Evolutionary conservation across 2,329 filamentous ascomycete genomes (phyloP).

Genomic region (Xylaria sp.): DNA sequence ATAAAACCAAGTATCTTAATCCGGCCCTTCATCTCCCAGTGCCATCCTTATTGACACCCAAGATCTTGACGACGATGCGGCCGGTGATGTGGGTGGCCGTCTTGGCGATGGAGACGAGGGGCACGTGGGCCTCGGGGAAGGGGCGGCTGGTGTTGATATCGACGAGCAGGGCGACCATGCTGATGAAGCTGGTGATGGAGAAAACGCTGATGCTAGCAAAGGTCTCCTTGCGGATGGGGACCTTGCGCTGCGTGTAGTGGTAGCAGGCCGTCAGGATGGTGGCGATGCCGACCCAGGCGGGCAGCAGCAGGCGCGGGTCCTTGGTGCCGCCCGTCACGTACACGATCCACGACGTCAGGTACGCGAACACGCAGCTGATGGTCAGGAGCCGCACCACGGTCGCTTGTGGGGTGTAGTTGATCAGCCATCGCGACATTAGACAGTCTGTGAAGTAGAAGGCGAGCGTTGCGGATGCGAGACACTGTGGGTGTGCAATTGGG

Average conservation of each 20-base stretch:
- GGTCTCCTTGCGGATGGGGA: slow-evolving; percentile 82
- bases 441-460: slow-evolving; percentile 87
- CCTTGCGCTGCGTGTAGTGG: slow-evolving; percentile 80
- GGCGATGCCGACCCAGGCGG: slow-evolving; percentile 81
- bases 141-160: slow-evolving; percentile 72
- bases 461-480: slow-evolving; percentile 78
- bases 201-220: slow-evolving; percentile 81
- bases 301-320: slow-evolving; percentile 76
- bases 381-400: slow-evolving; percentile 82
- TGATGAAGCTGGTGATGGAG: slow-evolving; percentile 79
- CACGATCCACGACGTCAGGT: slow-evolving; percentile 77
- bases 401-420: slow-evolving; percentile 84
- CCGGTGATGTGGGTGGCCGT: slow-evolving; percentile 38
- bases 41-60: slow-evolving; percentile 43
- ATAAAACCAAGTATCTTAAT: not conserved
- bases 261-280: slow-evolving; percentile 79
- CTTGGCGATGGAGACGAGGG: slow-evolving; percentile 41
- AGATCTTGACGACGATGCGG: slow-evolving; percentile 42
- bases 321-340: slow-evolving; percentile 75
- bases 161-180: slow-evolving; percentile 74
- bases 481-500: slow-evolving; percentile 57
- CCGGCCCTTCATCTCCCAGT: slow-evolving; percentile 15
- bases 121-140: slow-evolving; percentile 62
- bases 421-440: slow-evolving; percentile 85
- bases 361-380: slow-evolving; percentile 78